Conservation (phyloP, 257 asterid genomes). For the Nyctanthes arbortristis region DNA sequence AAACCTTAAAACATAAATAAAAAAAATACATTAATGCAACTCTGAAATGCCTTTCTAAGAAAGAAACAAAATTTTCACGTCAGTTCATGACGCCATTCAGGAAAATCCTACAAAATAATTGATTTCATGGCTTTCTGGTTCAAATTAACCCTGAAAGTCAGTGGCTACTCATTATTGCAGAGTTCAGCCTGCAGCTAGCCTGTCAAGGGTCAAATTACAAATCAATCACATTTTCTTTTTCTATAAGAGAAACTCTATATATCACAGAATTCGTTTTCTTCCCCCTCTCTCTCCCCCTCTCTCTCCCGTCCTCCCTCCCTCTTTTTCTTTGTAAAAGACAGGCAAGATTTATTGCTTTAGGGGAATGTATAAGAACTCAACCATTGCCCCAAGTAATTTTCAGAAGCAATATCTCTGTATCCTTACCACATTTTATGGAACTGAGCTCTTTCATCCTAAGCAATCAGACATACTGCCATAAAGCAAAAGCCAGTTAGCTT, state of each 20-base stretch:
- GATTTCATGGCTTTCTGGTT: not conserved
- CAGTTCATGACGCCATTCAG: not conserved
- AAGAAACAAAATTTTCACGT: not conserved
- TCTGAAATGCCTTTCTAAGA: not conserved
- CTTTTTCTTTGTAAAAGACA: no score
- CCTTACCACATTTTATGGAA: slow-evolving; percentile 4
- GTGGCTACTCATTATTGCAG: not conserved
- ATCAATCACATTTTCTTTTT: not conserved
- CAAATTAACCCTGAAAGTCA: not conserved
- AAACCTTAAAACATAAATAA: not conserved
- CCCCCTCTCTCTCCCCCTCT: not conserved
- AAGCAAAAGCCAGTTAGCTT: not conserved
- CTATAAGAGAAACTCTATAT: not conserved
- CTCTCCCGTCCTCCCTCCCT: no score
- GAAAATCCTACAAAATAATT: not conserved
- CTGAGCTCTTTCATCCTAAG: not conserved
- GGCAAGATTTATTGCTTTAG: not conserved
- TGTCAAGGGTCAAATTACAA: not conserved
- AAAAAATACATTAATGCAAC: not conserved
- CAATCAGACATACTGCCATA: not conserved
- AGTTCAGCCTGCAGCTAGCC: not conserved
- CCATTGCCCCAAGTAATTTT: not conserved
- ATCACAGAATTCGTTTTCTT: not conserved
- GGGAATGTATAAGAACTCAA: not conserved
- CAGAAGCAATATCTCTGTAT: not conserved